phyloP scores from a whole-genome alignment of 768 basidiomycete species.

The Psilocybe azurescens region DNA sequence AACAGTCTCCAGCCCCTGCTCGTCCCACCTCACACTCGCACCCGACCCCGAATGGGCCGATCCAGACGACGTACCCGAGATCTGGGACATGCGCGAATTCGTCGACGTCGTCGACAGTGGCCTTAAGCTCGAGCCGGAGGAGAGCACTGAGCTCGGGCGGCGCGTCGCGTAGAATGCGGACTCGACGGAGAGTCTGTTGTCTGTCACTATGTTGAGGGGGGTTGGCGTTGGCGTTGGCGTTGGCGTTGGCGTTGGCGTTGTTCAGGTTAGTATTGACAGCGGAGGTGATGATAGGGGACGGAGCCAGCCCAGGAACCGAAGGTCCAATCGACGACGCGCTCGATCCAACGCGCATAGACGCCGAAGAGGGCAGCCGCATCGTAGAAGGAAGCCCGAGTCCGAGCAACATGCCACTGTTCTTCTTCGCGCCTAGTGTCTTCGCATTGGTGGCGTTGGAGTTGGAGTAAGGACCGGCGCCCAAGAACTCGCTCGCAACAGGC shows the following conservation, averaged over 20 bases:
- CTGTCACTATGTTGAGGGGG: conserved; percentile 9
- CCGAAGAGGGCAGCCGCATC: conserved; percentile 43
- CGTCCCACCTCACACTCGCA: conserved; percentile 31
- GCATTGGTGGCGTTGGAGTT: conserved; percentile 3
- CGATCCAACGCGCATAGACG: conserved; percentile 38
- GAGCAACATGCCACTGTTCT: conserved; percentile 50
- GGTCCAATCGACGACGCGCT: conserved; percentile 36
- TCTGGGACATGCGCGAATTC: conserved; percentile 22
- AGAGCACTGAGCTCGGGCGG: conserved; percentile 27
- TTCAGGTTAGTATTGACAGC: no score
- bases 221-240: conserved; percentile 10
- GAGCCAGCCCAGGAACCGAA: not conserved
- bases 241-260: conserved; percentile 7
- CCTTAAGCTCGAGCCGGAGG: conserved; percentile 43
- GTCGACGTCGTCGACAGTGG: conserved; percentile 26
- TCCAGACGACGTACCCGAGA: not conserved
- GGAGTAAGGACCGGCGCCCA: not conserved
- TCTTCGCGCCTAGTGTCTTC: conserved; percentile 57
- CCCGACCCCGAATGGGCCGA: conserved; percentile 9
- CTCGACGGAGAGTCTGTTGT: conserved; percentile 44
- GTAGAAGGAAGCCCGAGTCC: conserved; percentile 68
- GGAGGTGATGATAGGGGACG: not conserved
- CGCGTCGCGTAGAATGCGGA: conserved; percentile 29
- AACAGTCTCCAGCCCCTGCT: conserved; percentile 47
- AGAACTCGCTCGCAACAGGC: not conserved